phyloP scores from a whole-genome alignment of 2,329 filamentous ascomycete species.

The Ophiostoma sp. region DNA sequence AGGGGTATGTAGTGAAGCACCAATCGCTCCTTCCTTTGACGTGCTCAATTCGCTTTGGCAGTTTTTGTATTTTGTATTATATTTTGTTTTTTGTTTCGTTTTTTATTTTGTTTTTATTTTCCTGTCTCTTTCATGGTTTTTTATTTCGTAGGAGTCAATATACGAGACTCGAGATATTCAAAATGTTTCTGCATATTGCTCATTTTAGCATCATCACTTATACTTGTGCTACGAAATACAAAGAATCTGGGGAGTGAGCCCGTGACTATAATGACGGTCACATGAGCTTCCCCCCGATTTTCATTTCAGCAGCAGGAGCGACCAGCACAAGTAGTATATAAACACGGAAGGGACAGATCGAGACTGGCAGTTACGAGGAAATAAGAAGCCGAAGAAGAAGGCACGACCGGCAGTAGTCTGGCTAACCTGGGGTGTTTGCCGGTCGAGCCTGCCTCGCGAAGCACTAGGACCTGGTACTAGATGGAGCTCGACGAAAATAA shows the following conservation, averaged over 20 bases:
- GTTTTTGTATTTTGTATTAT: neutral
- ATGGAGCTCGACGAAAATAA: conserved; percentile 23
- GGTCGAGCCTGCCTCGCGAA: neutral
- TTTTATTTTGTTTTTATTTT: neutral
- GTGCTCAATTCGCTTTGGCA: neutral
- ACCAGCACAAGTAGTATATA: neutral
- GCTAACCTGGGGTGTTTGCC: neutral
- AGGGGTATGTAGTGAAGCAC: conserved; percentile 1
- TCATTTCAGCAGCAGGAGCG: neutral
- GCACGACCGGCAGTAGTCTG: conserved; percentile 10
- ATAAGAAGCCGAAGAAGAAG: conserved; percentile 8
- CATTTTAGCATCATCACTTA: neutral
- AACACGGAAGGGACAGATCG: neutral
- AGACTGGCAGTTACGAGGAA: neutral
- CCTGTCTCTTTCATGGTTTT: neutral
- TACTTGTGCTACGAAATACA: neutral
- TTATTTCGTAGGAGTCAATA: neutral
- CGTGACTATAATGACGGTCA: neutral
- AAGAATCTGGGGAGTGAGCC: neutral
- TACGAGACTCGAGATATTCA: neutral
- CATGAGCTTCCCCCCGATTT: neutral
- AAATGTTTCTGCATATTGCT: neutral
- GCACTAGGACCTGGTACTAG: neutral
- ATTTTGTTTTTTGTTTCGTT: neutral
- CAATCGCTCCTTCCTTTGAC: neutral